Conservation (phyloP, 306 rosid genomes). For the Pachyrhizus erosus region DNA sequence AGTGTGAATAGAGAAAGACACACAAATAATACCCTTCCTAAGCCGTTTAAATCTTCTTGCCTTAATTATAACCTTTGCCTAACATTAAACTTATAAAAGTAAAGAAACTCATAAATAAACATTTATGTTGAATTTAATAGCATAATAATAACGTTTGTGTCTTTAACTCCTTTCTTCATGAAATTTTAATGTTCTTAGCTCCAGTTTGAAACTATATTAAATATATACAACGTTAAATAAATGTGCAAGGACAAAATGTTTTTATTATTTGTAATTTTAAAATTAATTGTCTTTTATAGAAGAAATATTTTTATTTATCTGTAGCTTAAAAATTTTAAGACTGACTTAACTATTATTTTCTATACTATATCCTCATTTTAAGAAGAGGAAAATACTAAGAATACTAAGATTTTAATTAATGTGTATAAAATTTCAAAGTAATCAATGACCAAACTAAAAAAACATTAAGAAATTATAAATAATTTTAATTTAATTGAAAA, state of each 20-base stretch:
- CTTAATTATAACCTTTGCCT: background rate
- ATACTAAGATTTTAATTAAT: too few relatives aligned
- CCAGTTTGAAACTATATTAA: background rate
- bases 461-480: too few relatives aligned
- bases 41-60: constrained; percentile 15
- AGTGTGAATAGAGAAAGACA: background rate
- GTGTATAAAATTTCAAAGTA: too few relatives aligned
- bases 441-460: too few relatives aligned
- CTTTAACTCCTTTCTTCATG: background rate
- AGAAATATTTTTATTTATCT: too few relatives aligned
- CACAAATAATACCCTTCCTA: background rate
- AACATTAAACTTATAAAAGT: background rate
- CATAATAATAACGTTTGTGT: background rate
- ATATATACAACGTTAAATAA: background rate
- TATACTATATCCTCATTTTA: too few relatives aligned
- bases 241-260: background rate
- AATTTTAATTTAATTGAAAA: too few relatives aligned
- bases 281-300: background rate
- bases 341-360: too few relatives aligned
- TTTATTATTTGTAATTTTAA: background rate
- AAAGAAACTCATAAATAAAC: background rate
- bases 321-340: too few relatives aligned
- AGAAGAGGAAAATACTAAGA: too few relatives aligned
- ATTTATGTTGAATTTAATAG: constrained; percentile 26
- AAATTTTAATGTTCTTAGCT: background rate